Conservation (phyloP, 148 eudicot species). For the Rhododendron vialii region DNA sequence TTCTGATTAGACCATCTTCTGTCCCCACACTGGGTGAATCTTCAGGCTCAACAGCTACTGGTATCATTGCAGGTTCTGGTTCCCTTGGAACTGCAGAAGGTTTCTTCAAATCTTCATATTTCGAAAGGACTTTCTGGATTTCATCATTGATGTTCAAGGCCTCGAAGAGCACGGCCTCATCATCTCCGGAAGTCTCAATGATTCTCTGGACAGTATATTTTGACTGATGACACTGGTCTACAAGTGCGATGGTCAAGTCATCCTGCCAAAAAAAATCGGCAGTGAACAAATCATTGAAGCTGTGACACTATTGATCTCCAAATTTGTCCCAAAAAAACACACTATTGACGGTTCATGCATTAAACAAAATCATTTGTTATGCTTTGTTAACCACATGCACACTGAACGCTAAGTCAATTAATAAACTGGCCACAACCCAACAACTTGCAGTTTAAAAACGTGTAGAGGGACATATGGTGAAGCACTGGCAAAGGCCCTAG, state of each 20-base stretch:
- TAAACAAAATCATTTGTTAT: background rate
- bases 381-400: background rate
- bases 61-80: conserved; percentile 85
- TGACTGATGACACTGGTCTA: conserved; percentile 78
- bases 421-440: background rate
- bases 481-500: background rate
- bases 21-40: conserved; percentile 61
- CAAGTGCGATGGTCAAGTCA: conserved; percentile 81
- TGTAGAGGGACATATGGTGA: background rate
- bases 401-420: background rate
- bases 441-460: background rate
- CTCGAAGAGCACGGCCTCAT: conserved; percentile 90
- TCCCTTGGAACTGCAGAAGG: conserved; percentile 39
- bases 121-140: conserved; percentile 68
- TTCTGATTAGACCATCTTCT: conserved; percentile 68
- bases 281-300: background rate
- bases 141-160: conserved; percentile 95
- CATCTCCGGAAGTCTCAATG: conserved; percentile 74
- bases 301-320: background rate
- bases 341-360: background rate
- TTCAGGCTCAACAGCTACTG: conserved; percentile 86
- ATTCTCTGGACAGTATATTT: conserved; percentile 68
- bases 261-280: conserved; percentile 43
- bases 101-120: conserved; percentile 70
- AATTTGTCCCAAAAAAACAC: background rate